phyloP scores from a whole-genome alignment of 1,284 basidiomycete genomes.

The Meripilus lineatus region DNA sequence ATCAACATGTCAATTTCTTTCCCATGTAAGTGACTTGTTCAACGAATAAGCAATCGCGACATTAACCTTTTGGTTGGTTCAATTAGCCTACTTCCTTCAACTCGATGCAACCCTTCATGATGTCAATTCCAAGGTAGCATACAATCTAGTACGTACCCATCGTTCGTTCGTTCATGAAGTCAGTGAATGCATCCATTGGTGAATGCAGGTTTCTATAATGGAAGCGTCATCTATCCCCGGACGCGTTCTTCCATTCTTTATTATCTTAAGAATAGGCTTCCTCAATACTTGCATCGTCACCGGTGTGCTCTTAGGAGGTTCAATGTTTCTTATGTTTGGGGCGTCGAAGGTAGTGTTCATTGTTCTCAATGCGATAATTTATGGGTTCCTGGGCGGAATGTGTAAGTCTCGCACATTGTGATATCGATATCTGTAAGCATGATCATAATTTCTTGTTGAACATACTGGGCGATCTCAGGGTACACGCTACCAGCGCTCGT shows the following conservation, averaged over 20 bases:
- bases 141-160: slow-evolving; percentile 3
- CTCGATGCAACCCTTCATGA: too few relatives aligned
- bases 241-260: slow-evolving; percentile 15
- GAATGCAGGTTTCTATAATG: slow-evolving; percentile 14
- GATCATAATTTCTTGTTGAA: neutral
- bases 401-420: slow-evolving; percentile 13
- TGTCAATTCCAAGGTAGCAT: slow-evolving; percentile 1
- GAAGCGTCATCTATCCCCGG: slow-evolving; percentile 16
- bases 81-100: neutral
- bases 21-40: neutral
- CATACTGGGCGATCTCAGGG: neutral
- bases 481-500: neutral
- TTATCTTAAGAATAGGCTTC: slow-evolving; percentile 18
- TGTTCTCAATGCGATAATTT: slow-evolving; percentile 19
- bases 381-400: slow-evolving; percentile 22
- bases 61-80: neutral
- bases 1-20: neutral
- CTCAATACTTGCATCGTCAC: slow-evolving; percentile 17
- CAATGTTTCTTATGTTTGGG: slow-evolving; percentile 22
- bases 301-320: slow-evolving; percentile 6
- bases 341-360: slow-evolving; percentile 11
- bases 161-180: neutral
- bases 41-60: neutral
- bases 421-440: too few relatives aligned
- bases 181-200: neutral